A percentile compares a stretch with the other conserved stretches of the same genome.
phyloP scores from a whole-genome alignment of 164 flowering plant genomes.

The Paratinospora sagittata region DNA sequence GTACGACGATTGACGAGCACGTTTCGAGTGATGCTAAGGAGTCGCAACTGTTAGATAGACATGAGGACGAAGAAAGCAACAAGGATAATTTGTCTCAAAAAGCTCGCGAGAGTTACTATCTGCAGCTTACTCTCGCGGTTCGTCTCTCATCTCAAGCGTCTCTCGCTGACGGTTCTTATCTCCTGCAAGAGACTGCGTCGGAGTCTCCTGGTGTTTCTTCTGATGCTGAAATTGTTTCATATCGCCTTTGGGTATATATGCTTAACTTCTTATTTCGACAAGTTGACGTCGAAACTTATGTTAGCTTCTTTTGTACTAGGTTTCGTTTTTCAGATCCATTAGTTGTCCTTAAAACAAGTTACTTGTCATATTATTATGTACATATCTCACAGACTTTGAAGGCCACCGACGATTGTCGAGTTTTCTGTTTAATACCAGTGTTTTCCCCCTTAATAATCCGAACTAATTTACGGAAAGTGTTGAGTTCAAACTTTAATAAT shows the following conservation, averaged over 20 bases:
- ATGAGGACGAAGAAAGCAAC: slow-evolving; percentile 21
- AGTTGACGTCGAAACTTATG: too few species aligned
- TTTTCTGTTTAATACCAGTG: too few species aligned
- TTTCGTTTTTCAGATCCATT: too few species aligned
- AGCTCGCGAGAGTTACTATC: slow-evolving; percentile 52
- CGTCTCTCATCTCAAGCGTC: slow-evolving; percentile 51
- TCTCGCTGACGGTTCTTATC: slow-evolving; percentile 35
- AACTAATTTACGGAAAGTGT: too few species aligned
- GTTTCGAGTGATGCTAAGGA: slow-evolving; percentile 33
- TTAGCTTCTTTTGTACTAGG: too few species aligned
- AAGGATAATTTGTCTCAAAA: slow-evolving; percentile 34
- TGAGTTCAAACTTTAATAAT: too few species aligned
- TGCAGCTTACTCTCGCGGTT: slow-evolving; percentile 65
- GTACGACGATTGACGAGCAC: slow-evolving; percentile 48
- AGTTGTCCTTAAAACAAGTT: too few species aligned
- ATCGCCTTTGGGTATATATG: slow-evolving; percentile 73
- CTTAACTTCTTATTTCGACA: not conserved
- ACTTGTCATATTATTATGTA: too few species aligned
- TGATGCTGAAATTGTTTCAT: slow-evolving; percentile 56
- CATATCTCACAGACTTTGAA: too few species aligned
- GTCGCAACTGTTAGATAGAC: slow-evolving; percentile 13
- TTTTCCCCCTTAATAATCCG: too few species aligned
- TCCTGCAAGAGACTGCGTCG: slow-evolving; percentile 23
- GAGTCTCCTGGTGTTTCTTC: slow-evolving; percentile 17
- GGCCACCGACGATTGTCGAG: too few species aligned